These are phyloP conservation scores for Lecanicillium sp. DNA, from an alignment of 2,329 filamentous ascomycete genomes.

Conservation along the genomic window DNA sequence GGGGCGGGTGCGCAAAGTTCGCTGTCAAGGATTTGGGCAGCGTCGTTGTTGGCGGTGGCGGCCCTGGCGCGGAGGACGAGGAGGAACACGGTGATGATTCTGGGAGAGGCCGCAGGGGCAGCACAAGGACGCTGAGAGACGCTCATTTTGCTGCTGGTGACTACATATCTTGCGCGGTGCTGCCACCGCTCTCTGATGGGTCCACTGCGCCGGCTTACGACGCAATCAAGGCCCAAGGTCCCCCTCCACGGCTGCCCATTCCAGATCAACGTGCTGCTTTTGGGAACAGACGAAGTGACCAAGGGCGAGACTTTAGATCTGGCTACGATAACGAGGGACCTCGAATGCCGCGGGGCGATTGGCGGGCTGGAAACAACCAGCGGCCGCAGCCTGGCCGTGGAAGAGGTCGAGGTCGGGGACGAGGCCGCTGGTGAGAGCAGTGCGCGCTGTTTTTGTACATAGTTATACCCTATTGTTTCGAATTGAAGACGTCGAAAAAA, in stretches of 20 bases:
- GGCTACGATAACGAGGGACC: background rate
- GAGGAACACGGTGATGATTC: constrained; percentile 28
- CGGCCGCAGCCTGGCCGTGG: background rate
- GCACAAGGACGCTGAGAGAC: constrained; percentile 68
- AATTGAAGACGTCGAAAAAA: no score
- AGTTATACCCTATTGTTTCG: background rate
- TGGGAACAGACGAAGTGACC: background rate
- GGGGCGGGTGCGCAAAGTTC: constrained; percentile 50
- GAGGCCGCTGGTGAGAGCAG: background rate
- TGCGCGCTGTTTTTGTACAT: background rate
- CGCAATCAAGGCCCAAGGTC: background rate
- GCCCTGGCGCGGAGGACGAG: constrained; percentile 37
- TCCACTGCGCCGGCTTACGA: constrained; percentile 57
- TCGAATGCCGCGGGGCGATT: constrained; percentile 4
- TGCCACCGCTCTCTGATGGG: constrained; percentile 69
- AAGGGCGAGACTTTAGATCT: background rate
- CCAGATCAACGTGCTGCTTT: background rate
- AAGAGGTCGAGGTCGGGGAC: constrained; percentile 3
- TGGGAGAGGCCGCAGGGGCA: constrained; percentile 52
- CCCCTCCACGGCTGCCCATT: background rate
- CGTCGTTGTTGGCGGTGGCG: constrained; percentile 64
- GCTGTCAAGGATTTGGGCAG: constrained; percentile 76
- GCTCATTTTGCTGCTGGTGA: constrained; percentile 83
- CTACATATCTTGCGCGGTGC: constrained; percentile 75
- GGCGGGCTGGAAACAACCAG: background rate